Percentiles rank a stretch among this genome's conserved stretches.
phyloP scores from a whole-genome alignment of 768 basidiomycete species.

The Mrakia blollopis region DNA sequence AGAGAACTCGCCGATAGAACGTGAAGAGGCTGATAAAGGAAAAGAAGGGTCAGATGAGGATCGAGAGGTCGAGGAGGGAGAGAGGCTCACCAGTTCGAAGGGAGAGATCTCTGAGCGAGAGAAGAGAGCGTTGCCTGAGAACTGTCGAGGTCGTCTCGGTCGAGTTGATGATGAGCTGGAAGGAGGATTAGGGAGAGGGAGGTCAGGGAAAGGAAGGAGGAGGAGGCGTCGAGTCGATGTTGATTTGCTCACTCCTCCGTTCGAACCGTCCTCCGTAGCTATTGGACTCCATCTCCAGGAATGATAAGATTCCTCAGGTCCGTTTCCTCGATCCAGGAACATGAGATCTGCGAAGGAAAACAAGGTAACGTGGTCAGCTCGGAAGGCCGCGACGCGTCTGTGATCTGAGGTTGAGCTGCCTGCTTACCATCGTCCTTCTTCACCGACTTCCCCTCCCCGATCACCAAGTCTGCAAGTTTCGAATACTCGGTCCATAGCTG shows the following conservation, averaged over 20 bases:
- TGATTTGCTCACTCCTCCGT: background rate
- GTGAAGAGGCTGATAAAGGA: background rate
- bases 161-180: slow-evolving; percentile 27
- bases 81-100: background rate
- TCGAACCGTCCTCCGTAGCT: background rate
- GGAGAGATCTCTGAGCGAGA: slow-evolving; percentile 13
- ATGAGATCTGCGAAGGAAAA: slow-evolving; percentile 18
- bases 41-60: background rate
- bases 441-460: slow-evolving; percentile 15
- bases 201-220: no score
- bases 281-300: slow-evolving; percentile 11
- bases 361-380: background rate
- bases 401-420: no score
- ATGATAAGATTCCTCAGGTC: slow-evolving; percentile 17
- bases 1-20: slow-evolving; percentile 15
- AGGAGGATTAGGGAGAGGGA: no score
- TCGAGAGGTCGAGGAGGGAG: background rate
- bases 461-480: slow-evolving; percentile 12
- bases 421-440: slow-evolving; percentile 26
- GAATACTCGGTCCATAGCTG: slow-evolving; percentile 17
- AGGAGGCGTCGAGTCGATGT: no score
- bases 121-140: slow-evolving; percentile 17
- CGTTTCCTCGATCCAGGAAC: slow-evolving; percentile 15
- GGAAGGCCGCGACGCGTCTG: background rate
- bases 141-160: slow-evolving; percentile 19